phyloP scores from a whole-genome alignment of 352 stramenopile genomes.

The Pseudoperonospora humuli region DNA sequence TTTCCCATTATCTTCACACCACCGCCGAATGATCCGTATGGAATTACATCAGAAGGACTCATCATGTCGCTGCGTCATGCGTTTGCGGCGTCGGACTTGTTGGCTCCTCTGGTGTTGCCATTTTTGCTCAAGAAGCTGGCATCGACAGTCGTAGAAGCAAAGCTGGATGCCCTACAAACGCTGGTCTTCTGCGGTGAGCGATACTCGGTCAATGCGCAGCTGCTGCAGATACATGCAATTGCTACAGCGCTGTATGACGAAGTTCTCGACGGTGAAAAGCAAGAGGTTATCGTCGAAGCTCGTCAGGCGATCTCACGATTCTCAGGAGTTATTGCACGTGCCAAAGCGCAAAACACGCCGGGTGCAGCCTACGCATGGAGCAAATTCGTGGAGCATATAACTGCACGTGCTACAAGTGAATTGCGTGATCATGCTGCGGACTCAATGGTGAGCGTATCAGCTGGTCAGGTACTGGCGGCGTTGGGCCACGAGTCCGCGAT shows the following conservation, averaged over 20 bases:
- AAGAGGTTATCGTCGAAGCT: conserved; percentile 64
- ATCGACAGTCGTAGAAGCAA: conserved; percentile 68
- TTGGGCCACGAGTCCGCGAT: conserved; percentile 59
- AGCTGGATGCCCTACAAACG: conserved; percentile 75
- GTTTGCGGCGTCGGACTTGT: conserved; percentile 68
- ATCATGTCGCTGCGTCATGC: conserved; percentile 71
- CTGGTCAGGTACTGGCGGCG: conserved; percentile 55
- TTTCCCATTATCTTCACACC: conserved; percentile 90
- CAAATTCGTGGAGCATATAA: conserved; percentile 80
- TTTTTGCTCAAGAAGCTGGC: conserved; percentile 86
- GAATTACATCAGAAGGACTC: conserved; percentile 84
- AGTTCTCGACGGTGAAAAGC: conserved; percentile 79
- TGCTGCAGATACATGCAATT: conserved; percentile 63
- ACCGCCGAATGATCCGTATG: conserved; percentile 86
- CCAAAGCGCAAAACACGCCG: conserved; percentile 42
- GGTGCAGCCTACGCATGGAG: conserved; percentile 72
- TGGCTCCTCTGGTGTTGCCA: conserved; percentile 74
- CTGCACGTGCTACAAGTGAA: conserved; percentile 53
- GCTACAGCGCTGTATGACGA: conserved; percentile 71
- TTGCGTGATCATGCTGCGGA: conserved; percentile 64
- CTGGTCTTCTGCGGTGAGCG: conserved; percentile 74
- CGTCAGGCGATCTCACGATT: conserved; percentile 57
- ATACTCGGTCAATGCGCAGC: conserved; percentile 72
- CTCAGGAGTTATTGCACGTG: conserved; percentile 50
- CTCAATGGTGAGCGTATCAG: conserved; percentile 73